Evolutionary conservation across 176 grass and related monocot genomes (phyloP), one percentile per base, ranked within the genome.

Genomic region (Zea luxurians): DNA sequence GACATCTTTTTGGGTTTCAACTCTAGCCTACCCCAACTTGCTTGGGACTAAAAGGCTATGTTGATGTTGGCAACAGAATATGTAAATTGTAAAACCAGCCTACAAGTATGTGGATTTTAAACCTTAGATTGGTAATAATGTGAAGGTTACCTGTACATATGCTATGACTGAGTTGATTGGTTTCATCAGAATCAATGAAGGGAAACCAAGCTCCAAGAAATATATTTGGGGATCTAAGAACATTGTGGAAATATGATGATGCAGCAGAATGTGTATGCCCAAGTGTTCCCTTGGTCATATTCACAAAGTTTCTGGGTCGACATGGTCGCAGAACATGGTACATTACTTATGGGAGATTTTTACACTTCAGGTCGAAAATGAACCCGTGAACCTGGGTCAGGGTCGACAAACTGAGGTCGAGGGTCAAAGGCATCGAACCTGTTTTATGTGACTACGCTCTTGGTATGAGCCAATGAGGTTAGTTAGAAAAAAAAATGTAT

Each of bases 51-150:
- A 27, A 27, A 27, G 27, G 27, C 27, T 27, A 27, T 27, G 27
- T 27, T 27, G 27, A 27, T 27, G 27, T 27, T 27, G 34, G 44
- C 12, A 15, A 68, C 48, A 67, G 20, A 73, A 79, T 13, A 52
- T 55, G 6, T 36, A 61, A 44, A 35, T 52, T 78, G 13, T 38
- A 70, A 13, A 63, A 66, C 38, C 48, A 54, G 60, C 35, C 44
- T 40, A 84, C 40, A 64, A 48, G 11, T 9, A 80, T 76, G 27
- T 11, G 17, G 7, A n/a, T 73, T 49, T 72, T 66, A 72, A 80
- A 82, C n/a, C 2, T 41, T 21, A 0, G 27, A 48, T 78, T 77
- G 48, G 45, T 71, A 44, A 18, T 52, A 27, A 4, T 10, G 48
- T 65, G 55, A 71, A 58, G 27, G 59, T 35, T 71, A 42, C 20